These are phyloP conservation scores for Aureobasidium sp. DNA, from an alignment of 2,329 filamentous ascomycete species.

Conservation along the genomic window DNA sequence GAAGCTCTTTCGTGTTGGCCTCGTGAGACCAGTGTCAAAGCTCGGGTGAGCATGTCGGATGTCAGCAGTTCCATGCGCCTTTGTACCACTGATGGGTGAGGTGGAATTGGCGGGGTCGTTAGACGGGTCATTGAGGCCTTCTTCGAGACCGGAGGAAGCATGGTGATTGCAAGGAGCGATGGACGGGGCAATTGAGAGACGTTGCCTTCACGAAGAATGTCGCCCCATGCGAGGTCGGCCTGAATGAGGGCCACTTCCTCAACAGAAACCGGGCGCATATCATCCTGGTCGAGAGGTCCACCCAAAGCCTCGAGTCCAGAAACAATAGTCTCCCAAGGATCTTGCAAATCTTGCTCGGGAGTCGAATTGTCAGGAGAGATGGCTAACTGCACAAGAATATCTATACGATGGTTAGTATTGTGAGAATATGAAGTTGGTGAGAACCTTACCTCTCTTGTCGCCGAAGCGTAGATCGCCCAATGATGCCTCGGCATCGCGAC, in stretches of 20 bases:
- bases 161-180: slow-evolving; percentile 88
- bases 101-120: slow-evolving; percentile 74
- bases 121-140: slow-evolving; percentile 26
- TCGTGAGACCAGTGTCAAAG: slow-evolving; percentile 80
- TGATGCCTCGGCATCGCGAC: slow-evolving; percentile 85
- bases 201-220: slow-evolving; percentile 83
- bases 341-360: slow-evolving; percentile 80
- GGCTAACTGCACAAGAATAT: slow-evolving; percentile 81
- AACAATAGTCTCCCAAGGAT: slow-evolving; percentile 95
- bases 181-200: slow-evolving; percentile 80
- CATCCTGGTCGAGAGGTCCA: slow-evolving; percentile 78
- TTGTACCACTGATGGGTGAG: slow-evolving; percentile 91
- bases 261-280: slow-evolving; percentile 73
- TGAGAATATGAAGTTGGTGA: background rate
- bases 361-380: slow-evolving; percentile 79
- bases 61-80: slow-evolving; percentile 95
- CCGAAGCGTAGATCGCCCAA: slow-evolving; percentile 90
- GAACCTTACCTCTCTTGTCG: slow-evolving; percentile 67
- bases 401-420: background rate
- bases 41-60: slow-evolving; percentile 93
- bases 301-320: slow-evolving; percentile 91
- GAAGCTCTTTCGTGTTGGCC: slow-evolving; percentile 91
- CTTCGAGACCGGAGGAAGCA: slow-evolving; percentile 62
- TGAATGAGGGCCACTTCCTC: slow-evolving; percentile 94
- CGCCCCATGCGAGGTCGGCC: slow-evolving; percentile 87